Percentiles rank a stretch among this genome's conserved stretches.
Conservation (phyloP, 805 yeast genomes). For the Ogataea pini region DNA sequence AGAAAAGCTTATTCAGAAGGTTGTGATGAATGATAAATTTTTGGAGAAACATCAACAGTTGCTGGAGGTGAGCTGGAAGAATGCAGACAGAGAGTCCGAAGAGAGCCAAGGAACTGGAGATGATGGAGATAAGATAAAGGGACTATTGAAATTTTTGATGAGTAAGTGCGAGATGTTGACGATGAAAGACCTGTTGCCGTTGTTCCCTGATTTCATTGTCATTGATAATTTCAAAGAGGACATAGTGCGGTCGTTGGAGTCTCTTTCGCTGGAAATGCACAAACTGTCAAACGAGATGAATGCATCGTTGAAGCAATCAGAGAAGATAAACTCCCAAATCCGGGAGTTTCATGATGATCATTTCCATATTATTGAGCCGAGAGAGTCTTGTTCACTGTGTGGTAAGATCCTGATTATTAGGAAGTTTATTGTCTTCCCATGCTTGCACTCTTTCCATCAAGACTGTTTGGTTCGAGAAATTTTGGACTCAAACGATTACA, state of each 20-base stretch:
- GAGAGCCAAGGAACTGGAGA: conserved; percentile 29
- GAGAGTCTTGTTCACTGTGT: conserved; percentile 79
- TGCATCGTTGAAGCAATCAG: conserved; percentile 61
- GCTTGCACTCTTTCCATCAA: conserved; percentile 85
- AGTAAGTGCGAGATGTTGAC: conserved; percentile 53
- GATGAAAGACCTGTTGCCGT: conserved; percentile 79
- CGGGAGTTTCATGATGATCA: conserved; percentile 48
- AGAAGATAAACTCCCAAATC: conserved; percentile 62
- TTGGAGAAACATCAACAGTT: conserved; percentile 23
- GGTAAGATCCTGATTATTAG: conserved; percentile 66
- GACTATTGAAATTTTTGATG: conserved; percentile 38
- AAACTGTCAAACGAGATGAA: conserved; percentile 73
- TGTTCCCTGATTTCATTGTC: conserved; percentile 80
- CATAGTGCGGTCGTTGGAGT: conserved; percentile 75
- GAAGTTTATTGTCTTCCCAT: conserved; percentile 81
- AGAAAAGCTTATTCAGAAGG: conserved; percentile 43
- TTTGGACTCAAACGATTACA: conserved; percentile 63
- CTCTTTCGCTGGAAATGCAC: conserved; percentile 64
- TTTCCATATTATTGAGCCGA: conserved; percentile 73
- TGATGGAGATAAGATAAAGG: conserved; percentile 35
- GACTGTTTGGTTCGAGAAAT: conserved; percentile 77
- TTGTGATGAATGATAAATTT: conserved; percentile 31
- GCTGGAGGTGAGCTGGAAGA: conserved; percentile 19
- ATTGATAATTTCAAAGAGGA: conserved; percentile 84
- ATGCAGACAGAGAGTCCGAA: conserved; percentile 7